Percentiles rank a stretch among this genome's conserved stretches.
These are phyloP conservation scores for Scleroderma citrinum DNA, from an alignment of 768 basidiomycete species.

Conservation along the genomic window DNA sequence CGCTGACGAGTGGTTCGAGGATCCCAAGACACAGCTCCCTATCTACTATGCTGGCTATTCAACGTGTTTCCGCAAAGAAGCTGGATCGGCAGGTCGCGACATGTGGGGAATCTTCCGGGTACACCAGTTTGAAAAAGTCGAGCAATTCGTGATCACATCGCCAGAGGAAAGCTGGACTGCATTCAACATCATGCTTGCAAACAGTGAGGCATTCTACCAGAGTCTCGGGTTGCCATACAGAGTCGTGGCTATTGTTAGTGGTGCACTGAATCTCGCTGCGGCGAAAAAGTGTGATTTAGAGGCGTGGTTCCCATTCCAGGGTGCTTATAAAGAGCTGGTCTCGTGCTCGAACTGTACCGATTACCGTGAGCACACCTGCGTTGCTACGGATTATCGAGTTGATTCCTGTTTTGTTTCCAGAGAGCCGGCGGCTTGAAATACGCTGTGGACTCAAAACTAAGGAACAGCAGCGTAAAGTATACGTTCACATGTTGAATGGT, in stretches of 20 bases:
- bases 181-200: conserved; percentile 86
- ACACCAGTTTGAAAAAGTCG: conserved; percentile 99
- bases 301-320: conserved; percentile 99
- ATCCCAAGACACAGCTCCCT: conserved; percentile 88
- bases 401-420: conserved; percentile 33
- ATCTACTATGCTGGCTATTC: conserved; percentile 83
- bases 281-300: conserved; percentile 97
- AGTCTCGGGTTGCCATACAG: conserved; percentile 90
- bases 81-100: conserved; percentile 93
- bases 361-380: conserved; percentile 67
- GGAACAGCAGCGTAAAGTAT: conserved; percentile 86
- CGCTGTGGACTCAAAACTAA: conserved; percentile 88
- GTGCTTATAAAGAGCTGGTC: conserved; percentile 93
- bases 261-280: conserved; percentile 94
- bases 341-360: conserved; percentile 99
- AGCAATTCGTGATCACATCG: conserved; percentile 93
- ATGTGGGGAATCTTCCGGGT: conserved; percentile 99
- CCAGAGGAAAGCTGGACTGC: conserved; percentile 93
- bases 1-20: conserved; percentile 96
- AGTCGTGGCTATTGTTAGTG: conserved; percentile 91
- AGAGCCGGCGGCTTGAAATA: conserved; percentile 89
- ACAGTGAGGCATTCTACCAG: conserved; percentile 94
- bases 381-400: background rate
- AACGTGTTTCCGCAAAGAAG: conserved; percentile 99
- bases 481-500: conserved; percentile 99